These are phyloP conservation scores for Stagonosporopsis tanaceti DNA, from an alignment of 2,329 filamentous ascomycete genomes.

Conservation along the genomic window DNA sequence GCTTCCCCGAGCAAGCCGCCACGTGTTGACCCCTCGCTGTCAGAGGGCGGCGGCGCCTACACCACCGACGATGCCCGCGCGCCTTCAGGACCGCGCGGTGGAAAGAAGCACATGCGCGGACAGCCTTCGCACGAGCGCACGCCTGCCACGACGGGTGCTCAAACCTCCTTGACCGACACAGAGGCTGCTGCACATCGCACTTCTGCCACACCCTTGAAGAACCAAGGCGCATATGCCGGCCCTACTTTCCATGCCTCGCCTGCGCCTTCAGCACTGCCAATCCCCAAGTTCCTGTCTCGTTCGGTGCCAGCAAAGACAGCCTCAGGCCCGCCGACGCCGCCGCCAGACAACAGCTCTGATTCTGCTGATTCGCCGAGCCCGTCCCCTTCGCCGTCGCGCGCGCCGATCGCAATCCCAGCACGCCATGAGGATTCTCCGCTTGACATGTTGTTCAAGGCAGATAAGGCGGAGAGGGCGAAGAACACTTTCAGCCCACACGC, in stretches of 20 bases:
- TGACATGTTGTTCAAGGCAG: conserved; percentile 89
- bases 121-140: conserved; percentile 41
- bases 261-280: conserved; percentile 85
- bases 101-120: conserved; percentile 44
- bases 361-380: conserved; percentile 47
- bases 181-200: conserved; percentile 31
- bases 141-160: conserved; percentile 29
- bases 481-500: conserved; percentile 55
- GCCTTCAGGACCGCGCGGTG: conserved; percentile 32
- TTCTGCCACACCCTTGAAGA: conserved; percentile 44
- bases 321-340: conserved; percentile 57
- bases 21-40: conserved; percentile 24
- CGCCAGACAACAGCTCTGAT: conserved; percentile 57
- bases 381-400: conserved; percentile 60
- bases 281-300: conserved; percentile 87
- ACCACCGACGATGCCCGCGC: conserved; percentile 41
- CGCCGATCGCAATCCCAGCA: conserved; percentile 51
- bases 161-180: conserved; percentile 39
- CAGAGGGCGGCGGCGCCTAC: conserved; percentile 38
- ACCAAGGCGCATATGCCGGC: conserved; percentile 77
- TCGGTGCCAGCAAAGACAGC: conserved; percentile 67
- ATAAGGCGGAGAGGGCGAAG: conserved; percentile 77
- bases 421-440: conserved; percentile 76
- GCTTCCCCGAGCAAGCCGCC: conserved; percentile 27
- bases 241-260: conserved; percentile 95